phyloP scores from a whole-genome alignment of 1,284 basidiomycete species.

The Earliella scabrosa region DNA sequence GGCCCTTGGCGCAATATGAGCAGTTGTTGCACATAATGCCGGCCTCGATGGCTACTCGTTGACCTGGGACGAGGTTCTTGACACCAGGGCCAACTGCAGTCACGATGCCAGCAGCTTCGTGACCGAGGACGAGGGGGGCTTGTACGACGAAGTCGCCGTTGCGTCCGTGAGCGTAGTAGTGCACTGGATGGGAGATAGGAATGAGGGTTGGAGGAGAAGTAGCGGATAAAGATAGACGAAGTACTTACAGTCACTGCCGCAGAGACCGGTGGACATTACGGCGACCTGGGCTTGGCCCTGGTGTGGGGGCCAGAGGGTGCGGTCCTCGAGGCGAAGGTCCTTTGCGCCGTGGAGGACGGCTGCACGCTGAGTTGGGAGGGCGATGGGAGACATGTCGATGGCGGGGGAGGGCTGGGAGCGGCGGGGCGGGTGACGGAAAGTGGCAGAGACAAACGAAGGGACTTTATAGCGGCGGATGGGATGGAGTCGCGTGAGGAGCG shows the following conservation, averaged over 20 bases:
- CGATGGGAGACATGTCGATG: constrained; percentile 58
- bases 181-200: constrained; percentile 54
- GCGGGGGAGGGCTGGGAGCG: constrained; percentile 13
- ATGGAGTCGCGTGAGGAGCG: constrained; percentile 31
- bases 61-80: constrained; percentile 72
- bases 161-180: constrained; percentile 87
- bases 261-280: constrained; percentile 86
- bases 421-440: constrained; percentile 23
- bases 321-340: constrained; percentile 75
- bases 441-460: constrained; percentile 15
- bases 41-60: constrained; percentile 93
- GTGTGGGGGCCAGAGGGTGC: constrained; percentile 68
- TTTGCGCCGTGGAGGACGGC: constrained; percentile 74
- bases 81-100: constrained; percentile 75
- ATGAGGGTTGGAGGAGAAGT: constrained; percentile 16
- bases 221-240: constrained; percentile 19
- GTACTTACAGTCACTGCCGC: constrained; percentile 84
- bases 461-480: constrained; percentile 28
- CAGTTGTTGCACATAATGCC: constrained; percentile 87
- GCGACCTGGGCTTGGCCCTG: constrained; percentile 74
- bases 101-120: constrained; percentile 88
- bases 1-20: constrained; percentile 68
- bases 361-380: constrained; percentile 59
- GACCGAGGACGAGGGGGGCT: constrained; percentile 86
- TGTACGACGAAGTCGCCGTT: constrained; percentile 92